Conservation (phyloP, 192 early-diverging fungal species). For the Jimgerdemannia flammicorona region DNA sequence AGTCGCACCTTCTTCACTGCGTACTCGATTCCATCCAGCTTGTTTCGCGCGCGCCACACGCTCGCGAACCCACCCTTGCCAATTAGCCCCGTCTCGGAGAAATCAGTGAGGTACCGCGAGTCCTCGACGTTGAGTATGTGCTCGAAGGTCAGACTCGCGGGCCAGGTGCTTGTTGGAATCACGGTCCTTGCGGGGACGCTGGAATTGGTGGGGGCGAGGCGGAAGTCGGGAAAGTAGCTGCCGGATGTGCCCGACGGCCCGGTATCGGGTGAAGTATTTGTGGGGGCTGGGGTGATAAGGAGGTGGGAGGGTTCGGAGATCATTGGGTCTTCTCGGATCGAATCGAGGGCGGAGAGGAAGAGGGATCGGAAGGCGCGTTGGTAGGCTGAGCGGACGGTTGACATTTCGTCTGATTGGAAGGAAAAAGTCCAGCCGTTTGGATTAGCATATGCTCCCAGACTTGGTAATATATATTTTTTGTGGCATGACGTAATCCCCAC, state of each 20-base stretch:
- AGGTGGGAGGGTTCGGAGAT: background rate
- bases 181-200: too few species aligned
- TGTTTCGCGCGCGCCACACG: slow-evolving; percentile 80
- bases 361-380: slow-evolving; percentile 83
- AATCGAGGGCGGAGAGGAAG: slow-evolving; percentile 73
- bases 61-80: slow-evolving; percentile 93
- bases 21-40: slow-evolving; percentile 86
- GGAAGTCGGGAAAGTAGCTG: slow-evolving; percentile 3
- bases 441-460: too few species aligned
- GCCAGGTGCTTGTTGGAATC: too few species aligned
- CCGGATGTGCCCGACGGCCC: background rate
- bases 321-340: slow-evolving; percentile 44
- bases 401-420: slow-evolving; percentile 74
- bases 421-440: background rate
- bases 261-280: background rate
- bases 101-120: slow-evolving; percentile 80
- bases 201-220: slow-evolving; percentile 10
- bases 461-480: too few species aligned
- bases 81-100: slow-evolving; percentile 70
- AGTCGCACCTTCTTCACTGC: slow-evolving; percentile 87
- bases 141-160: slow-evolving; percentile 17
- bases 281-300: background rate
- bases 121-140: slow-evolving; percentile 54
- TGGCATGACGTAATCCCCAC: too few species aligned
- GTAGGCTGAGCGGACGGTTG: slow-evolving; percentile 76